phyloP scores from a whole-genome alignment of 805 yeast species.

The Candida namnaoensis region DNA sequence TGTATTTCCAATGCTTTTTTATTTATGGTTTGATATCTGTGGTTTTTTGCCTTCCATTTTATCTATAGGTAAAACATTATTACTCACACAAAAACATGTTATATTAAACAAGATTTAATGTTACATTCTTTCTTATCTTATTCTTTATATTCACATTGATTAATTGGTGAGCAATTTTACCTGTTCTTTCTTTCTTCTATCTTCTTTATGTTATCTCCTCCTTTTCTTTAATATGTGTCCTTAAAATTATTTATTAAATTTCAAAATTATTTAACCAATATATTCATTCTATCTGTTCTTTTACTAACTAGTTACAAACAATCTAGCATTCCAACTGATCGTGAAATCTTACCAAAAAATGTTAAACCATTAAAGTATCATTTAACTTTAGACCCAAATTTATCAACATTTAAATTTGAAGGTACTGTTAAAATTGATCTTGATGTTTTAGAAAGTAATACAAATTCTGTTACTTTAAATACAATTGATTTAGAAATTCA shows the following conservation, averaged over 20 bases:
- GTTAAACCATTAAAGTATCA: conserved; percentile 73
- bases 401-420: conserved; percentile 47
- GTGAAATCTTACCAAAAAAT: conserved; percentile 47
- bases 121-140: no score
- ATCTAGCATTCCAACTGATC: conserved; percentile 17
- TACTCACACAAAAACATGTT: no score
- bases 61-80: no score
- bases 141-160: no score
- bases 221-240: background rate
- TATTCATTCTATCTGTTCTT: no score
- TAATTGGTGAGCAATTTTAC: no score
- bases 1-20: conserved; percentile 1
- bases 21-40: background rate
- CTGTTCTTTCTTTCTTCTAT: background rate
- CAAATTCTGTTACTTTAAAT: conserved; percentile 46
- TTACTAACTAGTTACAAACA: conserved; percentile 1
- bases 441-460: conserved; percentile 33
- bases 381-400: conserved; percentile 54
- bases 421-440: conserved; percentile 50
- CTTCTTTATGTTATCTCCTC: background rate
- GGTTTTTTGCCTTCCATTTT: background rate
- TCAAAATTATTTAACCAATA: no score
- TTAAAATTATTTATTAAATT: no score
- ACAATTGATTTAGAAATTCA: conserved; percentile 56
- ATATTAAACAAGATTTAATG: no score